These are phyloP conservation scores for Lyophyllum shimeji DNA, from an alignment of 768 basidiomycete genomes.

Conservation along the genomic window DNA sequence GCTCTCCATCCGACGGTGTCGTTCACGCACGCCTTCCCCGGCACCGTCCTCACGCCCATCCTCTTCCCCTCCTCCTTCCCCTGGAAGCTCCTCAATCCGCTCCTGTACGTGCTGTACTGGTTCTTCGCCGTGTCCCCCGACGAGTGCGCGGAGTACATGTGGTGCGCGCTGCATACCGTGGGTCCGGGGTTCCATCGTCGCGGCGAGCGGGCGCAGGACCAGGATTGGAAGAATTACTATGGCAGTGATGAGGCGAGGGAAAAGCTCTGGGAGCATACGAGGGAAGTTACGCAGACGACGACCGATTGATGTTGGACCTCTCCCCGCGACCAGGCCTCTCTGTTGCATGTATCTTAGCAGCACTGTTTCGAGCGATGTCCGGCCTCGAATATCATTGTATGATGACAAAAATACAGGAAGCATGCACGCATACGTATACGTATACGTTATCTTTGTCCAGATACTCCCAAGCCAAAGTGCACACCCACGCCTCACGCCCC, in stretches of 20 bases:
- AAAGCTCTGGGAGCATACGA: conserved; percentile 21
- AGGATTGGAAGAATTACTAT: conserved; percentile 7
- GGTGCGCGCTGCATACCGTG: conserved; percentile 22
- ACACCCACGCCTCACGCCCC: too few relatives aligned
- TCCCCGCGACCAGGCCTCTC: too few relatives aligned
- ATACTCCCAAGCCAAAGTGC: too few relatives aligned
- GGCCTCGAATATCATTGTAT: not conserved
- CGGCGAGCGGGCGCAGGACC: conserved; percentile 16
- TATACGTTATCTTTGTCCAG: too few relatives aligned
- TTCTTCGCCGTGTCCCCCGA: conserved; percentile 19
- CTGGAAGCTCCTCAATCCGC: conserved; percentile 14
- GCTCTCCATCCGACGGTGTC: conserved; percentile 37
- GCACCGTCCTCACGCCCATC: conserved; percentile 31
- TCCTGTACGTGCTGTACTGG: conserved; percentile 21
- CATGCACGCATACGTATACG: not conserved
- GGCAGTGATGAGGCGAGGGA: conserved; percentile 17
- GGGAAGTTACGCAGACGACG: conserved; percentile 3
- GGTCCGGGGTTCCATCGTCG: not conserved
- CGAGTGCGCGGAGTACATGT: conserved; percentile 31
- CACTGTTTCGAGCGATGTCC: too few relatives aligned
- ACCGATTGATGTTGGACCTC: not conserved
- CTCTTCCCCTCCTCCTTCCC: conserved; percentile 15
- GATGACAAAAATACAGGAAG: not conserved
- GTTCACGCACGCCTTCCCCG: conserved; percentile 45
- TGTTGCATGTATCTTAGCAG: too few relatives aligned